phyloP scores from a whole-genome alignment of 2,329 filamentous ascomycete genomes.

The Paracorniculantispora psalliotae region DNA sequence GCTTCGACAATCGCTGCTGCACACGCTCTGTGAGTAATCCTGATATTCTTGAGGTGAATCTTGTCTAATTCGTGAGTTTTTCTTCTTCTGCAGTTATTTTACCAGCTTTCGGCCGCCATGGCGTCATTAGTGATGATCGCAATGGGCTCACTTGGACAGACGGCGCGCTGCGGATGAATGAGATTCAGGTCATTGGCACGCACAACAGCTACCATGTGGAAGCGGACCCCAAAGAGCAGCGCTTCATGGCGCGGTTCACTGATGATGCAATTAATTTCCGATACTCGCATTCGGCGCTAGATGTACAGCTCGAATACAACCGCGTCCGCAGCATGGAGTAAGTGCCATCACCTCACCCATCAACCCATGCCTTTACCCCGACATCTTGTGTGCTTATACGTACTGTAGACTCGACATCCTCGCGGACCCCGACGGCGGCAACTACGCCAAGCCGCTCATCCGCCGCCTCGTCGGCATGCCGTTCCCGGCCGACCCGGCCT shows the following conservation, averaged over 20 bases:
- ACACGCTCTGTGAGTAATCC: not conserved
- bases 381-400: not conserved
- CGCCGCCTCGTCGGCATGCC: conserved; percentile 35
- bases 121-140: not conserved
- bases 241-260: conserved; percentile 33
- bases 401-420: conserved; percentile 36
- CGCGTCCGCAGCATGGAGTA: conserved; percentile 40
- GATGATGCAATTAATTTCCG: conserved; percentile 36
- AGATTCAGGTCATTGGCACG: conserved; percentile 46
- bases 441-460: conserved; percentile 41
- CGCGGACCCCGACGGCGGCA: conserved; percentile 42
- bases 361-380: not conserved
- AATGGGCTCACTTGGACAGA: conserved; percentile 29
- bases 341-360: not conserved
- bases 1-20: not conserved
- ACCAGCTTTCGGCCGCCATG: not conserved
- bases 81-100: not conserved
- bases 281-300: conserved; percentile 42
- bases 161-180: conserved; percentile 40
- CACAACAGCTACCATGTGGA: conserved; percentile 50
- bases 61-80: no score
- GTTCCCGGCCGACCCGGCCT: conserved; percentile 32
- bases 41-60: no score
- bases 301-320: conserved; percentile 40
- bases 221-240: conserved; percentile 35